phyloP scores from a whole-genome alignment of 345 rosid genomes.

The Citrus sp. region DNA sequence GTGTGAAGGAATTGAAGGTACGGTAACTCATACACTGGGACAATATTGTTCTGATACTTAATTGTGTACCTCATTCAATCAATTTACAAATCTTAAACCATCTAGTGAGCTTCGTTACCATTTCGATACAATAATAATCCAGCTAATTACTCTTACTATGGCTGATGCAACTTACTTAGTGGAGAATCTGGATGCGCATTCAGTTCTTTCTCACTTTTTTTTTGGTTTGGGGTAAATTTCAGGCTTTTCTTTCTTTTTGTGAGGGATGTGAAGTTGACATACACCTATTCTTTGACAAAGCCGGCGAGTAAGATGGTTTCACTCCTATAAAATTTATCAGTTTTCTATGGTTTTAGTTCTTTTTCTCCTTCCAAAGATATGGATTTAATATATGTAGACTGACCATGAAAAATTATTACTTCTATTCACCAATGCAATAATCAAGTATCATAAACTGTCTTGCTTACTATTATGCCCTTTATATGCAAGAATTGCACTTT shows the following conservation, averaged over 20 bases:
- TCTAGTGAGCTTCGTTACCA: neutral
- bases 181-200: neutral
- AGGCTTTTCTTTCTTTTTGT: conserved; percentile 91
- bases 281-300: conserved; percentile 74
- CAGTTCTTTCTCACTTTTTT: neutral
- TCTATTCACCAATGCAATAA: neutral
- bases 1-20: conserved; percentile 84
- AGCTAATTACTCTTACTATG: neutral
- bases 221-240: conserved; percentile 8
- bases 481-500: neutral
- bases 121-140: neutral
- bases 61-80: neutral
- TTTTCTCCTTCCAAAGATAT: neutral
- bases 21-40: conserved; percentile 13
- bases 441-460: neutral
- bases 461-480: neutral
- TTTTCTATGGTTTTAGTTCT: conserved; percentile 2
- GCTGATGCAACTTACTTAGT: neutral
- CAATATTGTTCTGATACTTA: neutral
- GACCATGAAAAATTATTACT: neutral
- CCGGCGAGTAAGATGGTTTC: conserved; percentile 79
- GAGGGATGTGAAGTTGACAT: conserved; percentile 92
- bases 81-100: neutral
- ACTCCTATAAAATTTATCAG: neutral
- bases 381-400: neutral